Conservation (phyloP, 352 stramenopile genomes). For the Globisporangium yorkense region DNA sequence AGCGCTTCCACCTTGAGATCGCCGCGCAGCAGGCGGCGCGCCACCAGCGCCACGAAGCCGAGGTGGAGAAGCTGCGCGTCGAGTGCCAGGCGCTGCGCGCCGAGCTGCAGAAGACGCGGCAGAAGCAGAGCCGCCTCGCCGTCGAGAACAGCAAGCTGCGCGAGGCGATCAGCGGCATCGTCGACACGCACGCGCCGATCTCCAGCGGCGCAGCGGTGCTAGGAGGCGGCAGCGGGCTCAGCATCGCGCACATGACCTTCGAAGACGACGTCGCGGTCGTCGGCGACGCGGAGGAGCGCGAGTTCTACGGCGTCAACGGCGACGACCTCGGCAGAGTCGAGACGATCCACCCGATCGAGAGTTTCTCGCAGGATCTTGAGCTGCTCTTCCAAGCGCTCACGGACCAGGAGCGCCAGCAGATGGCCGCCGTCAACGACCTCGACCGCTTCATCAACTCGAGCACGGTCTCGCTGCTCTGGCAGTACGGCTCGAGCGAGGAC, state of each 20-base stretch:
- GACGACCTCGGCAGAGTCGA: slow-evolving; percentile 35
- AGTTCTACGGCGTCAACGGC: slow-evolving; percentile 33
- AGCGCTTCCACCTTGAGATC: slow-evolving; percentile 28
- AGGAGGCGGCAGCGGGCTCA: slow-evolving; percentile 11
- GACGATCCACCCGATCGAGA: slow-evolving; percentile 45
- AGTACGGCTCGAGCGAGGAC: slow-evolving; percentile 47
- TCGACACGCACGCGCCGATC: slow-evolving; percentile 19
- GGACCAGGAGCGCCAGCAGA: slow-evolving; percentile 30
- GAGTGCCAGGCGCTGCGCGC: slow-evolving; percentile 36
- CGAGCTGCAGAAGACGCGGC: slow-evolving; percentile 45
- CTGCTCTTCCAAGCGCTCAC: slow-evolving; percentile 44
- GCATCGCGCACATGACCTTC: slow-evolving; percentile 13
- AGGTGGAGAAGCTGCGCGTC: slow-evolving; percentile 27
- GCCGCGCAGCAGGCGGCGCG: slow-evolving; percentile 23
- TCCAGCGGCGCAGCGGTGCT: not conserved
- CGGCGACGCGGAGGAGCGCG: slow-evolving; percentile 35
- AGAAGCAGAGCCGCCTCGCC: slow-evolving; percentile 37
- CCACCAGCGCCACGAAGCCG: slow-evolving; percentile 27
- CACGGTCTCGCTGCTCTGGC: slow-evolving; percentile 59
- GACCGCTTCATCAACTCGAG: slow-evolving; percentile 69
- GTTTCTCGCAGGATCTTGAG: slow-evolving; percentile 48
- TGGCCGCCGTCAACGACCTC: slow-evolving; percentile 42
- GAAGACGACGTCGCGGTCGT: slow-evolving; percentile 26
- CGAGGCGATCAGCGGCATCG: slow-evolving; percentile 28
- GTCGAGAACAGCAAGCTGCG: slow-evolving; percentile 52